Evolutionary conservation across 2,329 filamentous ascomycete species (phyloP), one percentile per base, ranked within the genome.

Genomic region (Neofusicoccum ribis): DNA sequence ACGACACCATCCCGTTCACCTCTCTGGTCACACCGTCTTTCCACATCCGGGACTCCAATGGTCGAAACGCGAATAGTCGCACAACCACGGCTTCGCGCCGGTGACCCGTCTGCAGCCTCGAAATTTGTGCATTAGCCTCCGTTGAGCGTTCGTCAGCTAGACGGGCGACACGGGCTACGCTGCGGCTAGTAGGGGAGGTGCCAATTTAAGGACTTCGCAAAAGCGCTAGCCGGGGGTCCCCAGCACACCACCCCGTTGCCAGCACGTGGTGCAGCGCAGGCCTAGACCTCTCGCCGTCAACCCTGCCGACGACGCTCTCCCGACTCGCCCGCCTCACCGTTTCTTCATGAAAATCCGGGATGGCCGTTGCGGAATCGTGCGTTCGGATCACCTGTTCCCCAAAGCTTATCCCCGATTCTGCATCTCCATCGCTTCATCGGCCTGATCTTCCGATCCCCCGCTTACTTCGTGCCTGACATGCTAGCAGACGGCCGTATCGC

Each of bases 261-360:
- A 20, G 23, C 56, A 47, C 56, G n/a, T 20, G 43, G 27, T 31
- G 27, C 27, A 31, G 27, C 27, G 27, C 6, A 7, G 37, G 37
- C 37, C 37, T 44, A 15, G 23, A n/a, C 54, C 37, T 46, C 27
- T 31, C 6, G 27, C 23, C 23, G 23, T 23, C 23, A 23, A 23
- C 23, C 23, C 23, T 23, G 23, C 23, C 23, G 23, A 23, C 23
- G 23, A 23, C 23, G 23, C 27, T 31, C 27, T 31, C 27, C 27
- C 27, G 27, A 31, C 54, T 44, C 44, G 34, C n/a, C 41, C 59
- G 59, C 59, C 59, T 62, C 37, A 51, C 59, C 36, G 34, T 62
- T 62, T 41, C 59, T 37, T 11, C 37, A 20, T n/a, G 14, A 15
- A 43, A 7, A 39, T 17, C 36, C 20, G 17, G 59, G 44, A 51